phyloP scores from a whole-genome alignment of 2,329 filamentous ascomycete species.

The Colletotrichum zoysiae region DNA sequence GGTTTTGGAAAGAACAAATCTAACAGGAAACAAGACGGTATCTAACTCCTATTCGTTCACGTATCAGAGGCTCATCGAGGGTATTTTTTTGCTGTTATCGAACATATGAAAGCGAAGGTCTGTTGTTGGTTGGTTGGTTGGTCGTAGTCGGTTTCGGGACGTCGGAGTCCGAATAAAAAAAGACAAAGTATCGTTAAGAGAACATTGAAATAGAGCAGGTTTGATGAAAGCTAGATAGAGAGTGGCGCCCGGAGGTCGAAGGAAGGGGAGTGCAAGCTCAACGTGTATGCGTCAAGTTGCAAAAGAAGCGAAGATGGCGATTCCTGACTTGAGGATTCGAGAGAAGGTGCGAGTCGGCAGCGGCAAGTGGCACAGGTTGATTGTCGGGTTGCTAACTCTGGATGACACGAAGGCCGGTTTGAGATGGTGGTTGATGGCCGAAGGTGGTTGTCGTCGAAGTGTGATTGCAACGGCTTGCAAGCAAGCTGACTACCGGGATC shows the following conservation, averaged over 20 bases:
- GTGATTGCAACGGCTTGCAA: slow-evolving; percentile 41
- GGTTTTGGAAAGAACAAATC: slow-evolving; percentile 27
- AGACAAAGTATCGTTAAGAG: slow-evolving; percentile 58
- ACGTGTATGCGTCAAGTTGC: slow-evolving; percentile 40
- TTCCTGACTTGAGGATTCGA: slow-evolving; percentile 45
- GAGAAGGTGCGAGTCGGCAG: not conserved
- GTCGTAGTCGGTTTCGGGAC: slow-evolving; percentile 41
- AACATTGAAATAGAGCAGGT: slow-evolving; percentile 53
- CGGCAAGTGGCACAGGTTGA: not conserved
- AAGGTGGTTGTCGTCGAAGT: slow-evolving; percentile 34
- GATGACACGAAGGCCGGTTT: slow-evolving; percentile 29
- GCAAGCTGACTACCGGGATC: slow-evolving; percentile 43
- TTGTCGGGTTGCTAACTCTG: slow-evolving; percentile 23
- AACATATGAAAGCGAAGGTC: slow-evolving; percentile 42
- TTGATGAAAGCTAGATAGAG: slow-evolving; percentile 41
- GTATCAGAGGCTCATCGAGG: slow-evolving; percentile 58
- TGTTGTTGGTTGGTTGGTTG: slow-evolving; percentile 35
- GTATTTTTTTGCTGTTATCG: slow-evolving; percentile 40
- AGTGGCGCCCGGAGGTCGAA: slow-evolving; percentile 30
- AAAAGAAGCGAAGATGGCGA: slow-evolving; percentile 44
- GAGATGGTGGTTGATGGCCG: slow-evolving; percentile 25
- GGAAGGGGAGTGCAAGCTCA: slow-evolving; percentile 19
- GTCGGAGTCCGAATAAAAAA: slow-evolving; percentile 45
- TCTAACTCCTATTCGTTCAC: slow-evolving; percentile 47
- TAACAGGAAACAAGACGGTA: slow-evolving; percentile 43